A percentile compares a stretch with the other conserved stretches of the same genome.
These are phyloP conservation scores for Erysimum cheiri DNA, from an alignment of 441 rosid genomes.

Conservation along the genomic window DNA sequence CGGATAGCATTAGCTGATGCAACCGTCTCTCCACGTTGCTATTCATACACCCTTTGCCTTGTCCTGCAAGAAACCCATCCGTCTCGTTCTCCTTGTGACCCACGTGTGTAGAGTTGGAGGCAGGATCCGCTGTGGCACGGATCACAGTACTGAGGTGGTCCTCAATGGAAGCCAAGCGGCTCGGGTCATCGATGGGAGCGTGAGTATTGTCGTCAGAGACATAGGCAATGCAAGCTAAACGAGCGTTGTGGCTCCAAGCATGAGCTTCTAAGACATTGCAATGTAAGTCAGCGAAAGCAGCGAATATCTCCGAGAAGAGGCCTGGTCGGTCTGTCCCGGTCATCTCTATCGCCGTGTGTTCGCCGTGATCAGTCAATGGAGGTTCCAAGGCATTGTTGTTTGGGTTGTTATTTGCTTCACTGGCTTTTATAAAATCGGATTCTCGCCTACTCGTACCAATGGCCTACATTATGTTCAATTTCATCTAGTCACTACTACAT, in stretches of 20 bases:
- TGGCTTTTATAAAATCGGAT: conserved; percentile 40
- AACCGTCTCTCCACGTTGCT: conserved; percentile 67
- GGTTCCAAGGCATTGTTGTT: conserved; percentile 26
- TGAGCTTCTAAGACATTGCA: conserved; percentile 78
- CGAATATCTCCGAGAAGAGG: conserved; percentile 79
- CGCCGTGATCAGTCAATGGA: conserved; percentile 34
- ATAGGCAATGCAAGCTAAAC: conserved; percentile 70
- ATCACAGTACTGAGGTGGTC: conserved; percentile 65
- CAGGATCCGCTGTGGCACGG: conserved; percentile 46
- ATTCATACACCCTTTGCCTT: conserved; percentile 47
- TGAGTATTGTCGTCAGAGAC: conserved; percentile 51
- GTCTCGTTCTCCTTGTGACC: conserved; percentile 52
- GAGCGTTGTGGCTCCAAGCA: conserved; percentile 85
- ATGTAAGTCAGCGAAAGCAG: conserved; percentile 62
- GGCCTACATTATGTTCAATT: conserved; percentile 46
- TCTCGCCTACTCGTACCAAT: conserved; percentile 62
- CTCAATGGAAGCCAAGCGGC: conserved; percentile 64
- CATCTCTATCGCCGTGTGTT: conserved; percentile 73
- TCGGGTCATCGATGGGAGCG: conserved; percentile 61
- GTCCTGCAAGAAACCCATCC: conserved; percentile 50
- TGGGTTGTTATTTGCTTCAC: conserved; percentile 20
- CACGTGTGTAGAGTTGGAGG: conserved; percentile 39
- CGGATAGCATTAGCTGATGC: conserved; percentile 75
- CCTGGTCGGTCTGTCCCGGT: conserved; percentile 74
- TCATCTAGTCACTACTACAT: background rate